Conservation (phyloP, 225 moss, liverwort and hornwort genomes). For the Pseudisothecium myosuroides region DNA sequence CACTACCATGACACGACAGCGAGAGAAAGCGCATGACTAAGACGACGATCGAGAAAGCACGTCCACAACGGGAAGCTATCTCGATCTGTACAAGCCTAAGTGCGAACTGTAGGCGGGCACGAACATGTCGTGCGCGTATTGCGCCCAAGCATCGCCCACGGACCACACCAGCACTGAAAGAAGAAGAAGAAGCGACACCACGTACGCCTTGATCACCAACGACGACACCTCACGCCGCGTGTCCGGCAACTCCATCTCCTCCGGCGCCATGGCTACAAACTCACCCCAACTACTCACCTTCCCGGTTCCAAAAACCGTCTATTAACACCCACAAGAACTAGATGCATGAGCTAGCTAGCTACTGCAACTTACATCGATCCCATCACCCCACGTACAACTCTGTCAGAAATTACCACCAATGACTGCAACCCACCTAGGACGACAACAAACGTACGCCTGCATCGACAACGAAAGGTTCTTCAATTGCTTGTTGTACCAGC, state of each 20-base stretch:
- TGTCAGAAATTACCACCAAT: background rate
- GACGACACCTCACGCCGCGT: constrained; percentile 6
- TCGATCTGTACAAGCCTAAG: background rate
- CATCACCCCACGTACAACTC: background rate
- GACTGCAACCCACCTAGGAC: background rate
- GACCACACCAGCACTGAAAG: constrained; percentile 26
- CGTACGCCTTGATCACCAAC: constrained; percentile 30
- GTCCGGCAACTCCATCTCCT: constrained; percentile 7
- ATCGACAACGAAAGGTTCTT: background rate
- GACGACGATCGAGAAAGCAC: background rate
- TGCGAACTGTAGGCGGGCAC: background rate
- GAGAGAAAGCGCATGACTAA: background rate
- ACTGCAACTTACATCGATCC: background rate
- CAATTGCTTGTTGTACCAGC: background rate
- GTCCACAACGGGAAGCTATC: background rate
- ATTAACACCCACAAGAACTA: too few species aligned
- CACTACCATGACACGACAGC: background rate
- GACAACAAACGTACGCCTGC: background rate
- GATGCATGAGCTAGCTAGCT: background rate
- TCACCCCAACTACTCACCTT: background rate
- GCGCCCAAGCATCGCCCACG: constrained; percentile 26
- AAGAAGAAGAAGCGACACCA: constrained; percentile 26
- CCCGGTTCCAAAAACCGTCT: background rate
- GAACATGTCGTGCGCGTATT: constrained; percentile 6
- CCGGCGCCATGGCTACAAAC: background rate